Percentiles rank a stretch among this genome's conserved stretches.
These are phyloP conservation scores for Stemphylium beticola DNA, from an alignment of 2,329 filamentous ascomycete species.

Conservation along the genomic window DNA sequence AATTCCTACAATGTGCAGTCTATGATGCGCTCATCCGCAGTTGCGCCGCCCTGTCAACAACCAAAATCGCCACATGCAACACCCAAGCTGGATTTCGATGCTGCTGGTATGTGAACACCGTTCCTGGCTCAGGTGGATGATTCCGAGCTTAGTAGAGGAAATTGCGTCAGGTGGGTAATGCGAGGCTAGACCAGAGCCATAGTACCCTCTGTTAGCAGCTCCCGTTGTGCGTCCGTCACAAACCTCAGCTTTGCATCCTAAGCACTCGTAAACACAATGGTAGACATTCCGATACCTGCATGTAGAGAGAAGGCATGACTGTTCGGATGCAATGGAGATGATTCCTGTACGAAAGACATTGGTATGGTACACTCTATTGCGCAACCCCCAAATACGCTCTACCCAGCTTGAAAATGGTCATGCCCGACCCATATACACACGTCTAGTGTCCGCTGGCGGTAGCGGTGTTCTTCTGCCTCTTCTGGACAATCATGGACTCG, in stretches of 20 bases:
- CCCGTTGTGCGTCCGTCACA: neutral
- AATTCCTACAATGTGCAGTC: neutral
- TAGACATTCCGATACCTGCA: neutral
- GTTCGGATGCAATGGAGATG: constrained; percentile 10
- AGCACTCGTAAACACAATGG: neutral
- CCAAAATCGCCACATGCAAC: neutral
- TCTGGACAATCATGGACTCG: constrained; percentile 68
- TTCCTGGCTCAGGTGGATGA: neutral
- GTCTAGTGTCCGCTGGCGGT: constrained; percentile 30
- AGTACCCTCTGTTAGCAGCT: neutral
- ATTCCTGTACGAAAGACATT: constrained; percentile 28
- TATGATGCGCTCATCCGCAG: constrained; percentile 1
- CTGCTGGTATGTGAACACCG: neutral
- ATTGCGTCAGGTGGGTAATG: neutral
- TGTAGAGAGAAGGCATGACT: neutral
- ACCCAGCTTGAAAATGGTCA: constrained; percentile 14
- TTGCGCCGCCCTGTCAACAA: neutral
- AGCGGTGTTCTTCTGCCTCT: constrained; percentile 39
- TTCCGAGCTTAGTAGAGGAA: neutral
- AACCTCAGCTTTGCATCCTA: neutral
- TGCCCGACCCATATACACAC: constrained; percentile 27
- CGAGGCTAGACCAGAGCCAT: neutral
- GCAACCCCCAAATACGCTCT: constrained; percentile 33
- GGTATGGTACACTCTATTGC: constrained; percentile 51
- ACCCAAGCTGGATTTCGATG: neutral